These are phyloP conservation scores for Clathrus columnatus DNA, from an alignment of 768 basidiomycete genomes.

Conservation along the genomic window DNA sequence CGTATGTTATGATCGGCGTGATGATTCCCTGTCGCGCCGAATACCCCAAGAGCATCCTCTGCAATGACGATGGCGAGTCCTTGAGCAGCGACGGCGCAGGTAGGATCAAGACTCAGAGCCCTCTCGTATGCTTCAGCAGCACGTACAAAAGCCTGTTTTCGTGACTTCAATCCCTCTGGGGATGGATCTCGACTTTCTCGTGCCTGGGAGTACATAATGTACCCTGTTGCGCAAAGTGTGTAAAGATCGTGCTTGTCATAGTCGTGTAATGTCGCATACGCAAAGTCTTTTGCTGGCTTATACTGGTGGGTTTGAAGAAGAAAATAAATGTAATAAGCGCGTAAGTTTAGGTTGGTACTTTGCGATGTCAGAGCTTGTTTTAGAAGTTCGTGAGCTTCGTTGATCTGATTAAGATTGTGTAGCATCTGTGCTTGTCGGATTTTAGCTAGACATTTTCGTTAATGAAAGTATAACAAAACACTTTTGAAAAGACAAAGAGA, in stretches of 20 bases:
- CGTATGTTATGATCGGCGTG: constrained; percentile 58
- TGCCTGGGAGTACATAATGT: constrained; percentile 77
- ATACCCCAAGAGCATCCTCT: constrained; percentile 75
- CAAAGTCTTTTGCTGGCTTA: constrained; percentile 78
- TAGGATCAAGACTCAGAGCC: constrained; percentile 73
- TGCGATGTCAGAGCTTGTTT: constrained; percentile 84
- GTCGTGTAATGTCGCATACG: constrained; percentile 80
- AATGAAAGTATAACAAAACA: background rate
- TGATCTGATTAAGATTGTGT: constrained; percentile 54
- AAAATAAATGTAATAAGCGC: constrained; percentile 91
- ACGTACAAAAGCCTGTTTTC: constrained; percentile 67
- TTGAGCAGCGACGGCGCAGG: constrained; percentile 89
- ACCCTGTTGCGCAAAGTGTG: constrained; percentile 82
- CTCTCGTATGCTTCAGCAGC: constrained; percentile 91
- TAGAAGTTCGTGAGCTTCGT: constrained; percentile 79
- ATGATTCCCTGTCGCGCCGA: constrained; percentile 39
- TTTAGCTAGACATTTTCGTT: constrained; percentile 58
- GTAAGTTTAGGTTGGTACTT: constrained; percentile 71
- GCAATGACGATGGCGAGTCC: constrained; percentile 91
- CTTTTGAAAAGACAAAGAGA: constrained; percentile 9
- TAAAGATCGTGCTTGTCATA: constrained; percentile 84
- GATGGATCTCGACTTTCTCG: constrained; percentile 71
- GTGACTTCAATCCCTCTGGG: constrained; percentile 45
- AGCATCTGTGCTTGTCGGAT: constrained; percentile 83
- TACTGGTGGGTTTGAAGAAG: constrained; percentile 67